Conservation (phyloP, 345 rosid species). For the Citrus glauca region DNA sequence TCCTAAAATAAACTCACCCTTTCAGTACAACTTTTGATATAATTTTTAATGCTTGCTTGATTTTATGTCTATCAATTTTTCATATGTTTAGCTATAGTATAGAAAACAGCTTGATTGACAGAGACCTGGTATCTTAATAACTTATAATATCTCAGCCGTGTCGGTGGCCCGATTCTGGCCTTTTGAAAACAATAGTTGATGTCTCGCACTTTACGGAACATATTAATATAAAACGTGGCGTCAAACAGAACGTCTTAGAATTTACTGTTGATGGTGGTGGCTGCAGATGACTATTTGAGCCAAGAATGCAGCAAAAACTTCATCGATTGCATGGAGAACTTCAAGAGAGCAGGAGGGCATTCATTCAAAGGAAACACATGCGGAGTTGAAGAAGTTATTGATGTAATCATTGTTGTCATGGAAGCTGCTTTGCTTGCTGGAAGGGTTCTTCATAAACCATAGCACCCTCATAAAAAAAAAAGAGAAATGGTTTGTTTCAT, state of each 20-base stretch:
- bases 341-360: constrained; percentile 38
- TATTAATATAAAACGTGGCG: no score
- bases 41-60: no score
- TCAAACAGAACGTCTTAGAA: no score
- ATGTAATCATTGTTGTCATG: constrained; percentile 60
- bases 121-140: background rate
- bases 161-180: background rate
- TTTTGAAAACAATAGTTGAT: no score
- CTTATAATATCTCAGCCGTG: background rate
- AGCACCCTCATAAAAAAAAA: background rate
- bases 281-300: constrained; percentile 80
- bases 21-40: no score
- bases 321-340: constrained; percentile 59
- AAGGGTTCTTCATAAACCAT: constrained; percentile 70
- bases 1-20: no score
- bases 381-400: constrained; percentile 49
- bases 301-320: constrained; percentile 83
- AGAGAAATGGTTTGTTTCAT: background rate
- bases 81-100: no score
- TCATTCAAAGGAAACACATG: constrained; percentile 76
- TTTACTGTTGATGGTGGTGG: background rate
- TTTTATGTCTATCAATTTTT: no score
- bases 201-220: no score
- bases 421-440: constrained; percentile 95
- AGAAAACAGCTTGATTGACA: background rate